Percentiles rank a stretch among this genome's conserved stretches.
These are phyloP conservation scores for Hypomyces perniciosus DNA, from an alignment of 2,329 filamentous ascomycete species.

Conservation along the genomic window DNA sequence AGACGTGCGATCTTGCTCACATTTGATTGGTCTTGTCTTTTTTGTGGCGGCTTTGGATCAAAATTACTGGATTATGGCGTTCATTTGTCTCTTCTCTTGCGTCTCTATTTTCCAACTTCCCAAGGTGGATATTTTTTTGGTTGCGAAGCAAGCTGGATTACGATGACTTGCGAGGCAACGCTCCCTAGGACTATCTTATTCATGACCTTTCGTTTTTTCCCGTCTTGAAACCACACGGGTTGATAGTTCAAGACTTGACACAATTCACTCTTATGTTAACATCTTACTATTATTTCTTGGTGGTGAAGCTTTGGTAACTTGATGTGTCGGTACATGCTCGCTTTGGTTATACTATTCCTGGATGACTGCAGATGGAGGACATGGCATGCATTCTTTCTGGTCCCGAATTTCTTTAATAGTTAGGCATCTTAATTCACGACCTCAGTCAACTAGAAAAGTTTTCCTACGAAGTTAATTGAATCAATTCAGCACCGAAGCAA, in stretches of 20 bases:
- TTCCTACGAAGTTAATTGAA: no score
- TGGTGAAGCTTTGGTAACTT: neutral
- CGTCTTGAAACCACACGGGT: conserved; percentile 3
- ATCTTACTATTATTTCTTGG: neutral
- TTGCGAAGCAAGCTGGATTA: conserved; percentile 12
- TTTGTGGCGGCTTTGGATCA: conserved; percentile 26
- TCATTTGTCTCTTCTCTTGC: conserved; percentile 20
- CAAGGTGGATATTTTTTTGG: conserved; percentile 6
- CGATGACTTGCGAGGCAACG: conserved; percentile 15
- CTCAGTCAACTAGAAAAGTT: no score
- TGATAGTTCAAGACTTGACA: conserved; percentile 7
- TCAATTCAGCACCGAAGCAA: no score
- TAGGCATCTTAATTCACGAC: no score
- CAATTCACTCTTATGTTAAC: conserved; percentile 8
- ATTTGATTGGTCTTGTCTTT: conserved; percentile 10
- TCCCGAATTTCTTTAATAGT: no score
- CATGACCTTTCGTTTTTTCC: neutral
- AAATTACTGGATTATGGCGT: conserved; percentile 28
- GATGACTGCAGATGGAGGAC: no score
- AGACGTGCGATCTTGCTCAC: neutral
- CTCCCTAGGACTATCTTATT: conserved; percentile 9
- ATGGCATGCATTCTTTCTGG: no score
- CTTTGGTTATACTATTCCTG: no score
- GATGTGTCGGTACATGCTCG: no score
- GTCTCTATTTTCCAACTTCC: neutral